These are phyloP conservation scores for Jacaranda mimosifolia DNA, from an alignment of 257 asterid species.

Conservation along the genomic window DNA sequence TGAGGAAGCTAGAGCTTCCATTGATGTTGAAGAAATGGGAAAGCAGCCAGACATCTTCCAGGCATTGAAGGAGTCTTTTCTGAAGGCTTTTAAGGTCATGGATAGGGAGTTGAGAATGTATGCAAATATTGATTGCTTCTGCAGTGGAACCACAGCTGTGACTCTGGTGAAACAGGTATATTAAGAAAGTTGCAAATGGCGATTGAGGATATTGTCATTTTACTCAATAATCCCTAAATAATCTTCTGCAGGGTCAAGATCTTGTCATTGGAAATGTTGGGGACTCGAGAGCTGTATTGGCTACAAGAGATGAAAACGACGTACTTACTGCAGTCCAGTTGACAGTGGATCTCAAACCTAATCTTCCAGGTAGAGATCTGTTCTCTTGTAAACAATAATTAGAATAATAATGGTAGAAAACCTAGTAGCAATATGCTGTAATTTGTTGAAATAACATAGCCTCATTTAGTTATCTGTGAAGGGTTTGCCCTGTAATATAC, in stretches of 20 bases:
- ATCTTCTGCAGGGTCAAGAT: constrained; percentile 72
- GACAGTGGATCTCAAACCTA: constrained; percentile 95
- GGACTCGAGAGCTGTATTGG: constrained; percentile 91
- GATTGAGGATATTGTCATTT: constrained; percentile 17
- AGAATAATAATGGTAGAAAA: background rate
- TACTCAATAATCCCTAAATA: constrained; percentile 8
- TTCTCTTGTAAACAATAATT: constrained; percentile 8
- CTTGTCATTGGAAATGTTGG: constrained; percentile 85
- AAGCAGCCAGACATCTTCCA: constrained; percentile 69
- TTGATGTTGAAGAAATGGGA: constrained; percentile 62
- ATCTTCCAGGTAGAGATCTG: constrained; percentile 72
- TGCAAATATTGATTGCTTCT: constrained; percentile 78
- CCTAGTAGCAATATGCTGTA: constrained; percentile 1
- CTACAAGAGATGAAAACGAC: constrained; percentile 68
- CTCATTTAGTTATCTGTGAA: background rate
- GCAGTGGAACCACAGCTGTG: constrained; percentile 97
- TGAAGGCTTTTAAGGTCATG: constrained; percentile 88
- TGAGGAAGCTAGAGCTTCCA: constrained; percentile 61
- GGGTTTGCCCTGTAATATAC: background rate
- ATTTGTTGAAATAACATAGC: background rate
- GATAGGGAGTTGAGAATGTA: constrained; percentile 82
- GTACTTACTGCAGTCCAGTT: constrained; percentile 74
- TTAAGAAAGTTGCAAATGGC: constrained; percentile 1
- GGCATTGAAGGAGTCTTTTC: constrained; percentile 77
- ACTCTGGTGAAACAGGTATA: constrained; percentile 90